phyloP scores from a whole-genome alignment of 441 rosid species.

The Adansonia grandidieri region DNA sequence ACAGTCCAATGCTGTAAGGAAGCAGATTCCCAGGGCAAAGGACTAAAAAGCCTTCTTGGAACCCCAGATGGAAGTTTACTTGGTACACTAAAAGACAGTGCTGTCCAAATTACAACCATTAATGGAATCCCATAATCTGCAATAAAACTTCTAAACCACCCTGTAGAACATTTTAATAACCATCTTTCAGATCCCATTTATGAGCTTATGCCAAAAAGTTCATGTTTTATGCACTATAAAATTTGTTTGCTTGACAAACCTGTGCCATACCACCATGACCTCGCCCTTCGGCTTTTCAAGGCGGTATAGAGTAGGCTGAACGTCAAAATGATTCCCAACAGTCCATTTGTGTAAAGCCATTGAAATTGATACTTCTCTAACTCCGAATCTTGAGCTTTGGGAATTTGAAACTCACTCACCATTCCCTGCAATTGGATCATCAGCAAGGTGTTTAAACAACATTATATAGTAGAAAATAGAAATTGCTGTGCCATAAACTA shows the following conservation, averaged over 20 bases:
- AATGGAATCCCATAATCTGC: constrained; percentile 91
- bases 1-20: constrained; percentile 80
- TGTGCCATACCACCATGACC: constrained; percentile 80
- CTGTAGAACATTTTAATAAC: constrained; percentile 34
- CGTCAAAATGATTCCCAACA: constrained; percentile 69
- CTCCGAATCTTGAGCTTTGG: constrained; percentile 50
- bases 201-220: neutral
- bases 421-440: constrained; percentile 58
- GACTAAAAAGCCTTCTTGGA: constrained; percentile 72
- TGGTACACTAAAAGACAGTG: constrained; percentile 57
- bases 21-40: constrained; percentile 71
- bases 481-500: neutral
- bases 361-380: constrained; percentile 61
- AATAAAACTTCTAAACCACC: constrained; percentile 66
- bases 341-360: constrained; percentile 78
- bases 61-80: constrained; percentile 63
- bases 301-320: constrained; percentile 68
- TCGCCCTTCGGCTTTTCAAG: constrained; percentile 72
- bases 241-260: constrained; percentile 40
- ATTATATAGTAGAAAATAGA: neutral
- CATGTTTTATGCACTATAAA: neutral
- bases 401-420: constrained; percentile 63
- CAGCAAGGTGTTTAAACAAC: constrained; percentile 16
- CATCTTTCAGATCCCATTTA: neutral
- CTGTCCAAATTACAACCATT: constrained; percentile 75